Conservation (phyloP, 257 asterid genomes). For the Dorcoceras hygrometricum region DNA sequence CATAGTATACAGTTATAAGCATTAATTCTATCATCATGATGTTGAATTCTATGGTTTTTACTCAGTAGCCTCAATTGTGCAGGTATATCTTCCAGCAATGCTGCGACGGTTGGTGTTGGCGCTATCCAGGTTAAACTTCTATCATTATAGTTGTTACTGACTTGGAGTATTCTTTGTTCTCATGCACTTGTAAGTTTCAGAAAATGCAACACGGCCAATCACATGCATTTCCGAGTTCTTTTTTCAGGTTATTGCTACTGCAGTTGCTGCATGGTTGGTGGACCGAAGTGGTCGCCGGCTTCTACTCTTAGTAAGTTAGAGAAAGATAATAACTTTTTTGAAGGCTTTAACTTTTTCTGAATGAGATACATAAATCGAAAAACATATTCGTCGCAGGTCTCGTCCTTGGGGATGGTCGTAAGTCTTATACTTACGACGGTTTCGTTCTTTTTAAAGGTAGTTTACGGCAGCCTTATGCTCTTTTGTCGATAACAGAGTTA, state of each 20-base stretch:
- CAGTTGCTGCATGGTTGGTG: constrained; percentile 75
- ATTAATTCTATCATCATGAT: too few relatives aligned
- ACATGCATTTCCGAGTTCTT: neutral
- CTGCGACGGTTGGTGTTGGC: constrained; percentile 81
- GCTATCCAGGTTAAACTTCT: constrained; percentile 67
- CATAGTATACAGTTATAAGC: neutral
- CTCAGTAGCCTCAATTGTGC: constrained; percentile 29
- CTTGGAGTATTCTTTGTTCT: neutral
- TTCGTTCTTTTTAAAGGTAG: constrained; percentile 78
- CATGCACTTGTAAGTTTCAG: neutral
- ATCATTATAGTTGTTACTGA: constrained; percentile 5
- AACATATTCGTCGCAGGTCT: constrained; percentile 46
- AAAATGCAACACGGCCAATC: neutral
- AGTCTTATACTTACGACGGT: constrained; percentile 72
- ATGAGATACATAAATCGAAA: constrained; percentile 16
- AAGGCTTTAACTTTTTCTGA: neutral
- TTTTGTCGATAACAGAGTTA: neutral
- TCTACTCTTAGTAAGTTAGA: constrained; percentile 62
- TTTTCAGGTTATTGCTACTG: constrained; percentile 85
- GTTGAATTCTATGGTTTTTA: constrained; percentile 13
- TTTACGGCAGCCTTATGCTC: neutral
- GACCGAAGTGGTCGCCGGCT: constrained; percentile 92
- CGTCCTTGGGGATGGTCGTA: constrained; percentile 75
- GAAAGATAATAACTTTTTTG: neutral
- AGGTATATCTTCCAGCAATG: constrained; percentile 81